Evolutionary conservation across 2,329 filamentous ascomycete genomes (phyloP).

Genomic region (Penicillium hesseltinei): DNA sequence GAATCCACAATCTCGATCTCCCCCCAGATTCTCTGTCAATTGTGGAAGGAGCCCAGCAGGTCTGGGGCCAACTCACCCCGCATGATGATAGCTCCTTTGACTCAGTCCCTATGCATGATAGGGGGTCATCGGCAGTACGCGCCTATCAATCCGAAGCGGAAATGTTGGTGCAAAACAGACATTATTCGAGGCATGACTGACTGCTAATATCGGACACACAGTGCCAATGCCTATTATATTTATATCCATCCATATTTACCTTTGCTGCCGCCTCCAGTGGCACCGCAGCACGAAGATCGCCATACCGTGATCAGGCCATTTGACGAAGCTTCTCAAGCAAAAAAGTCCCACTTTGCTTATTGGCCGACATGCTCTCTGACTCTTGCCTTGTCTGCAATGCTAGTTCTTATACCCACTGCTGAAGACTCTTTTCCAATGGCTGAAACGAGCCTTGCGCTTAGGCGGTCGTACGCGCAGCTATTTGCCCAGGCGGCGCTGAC

Average conservation of each 20-base stretch:
- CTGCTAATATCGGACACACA: slow-evolving; percentile 6
- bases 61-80: slow-evolving; percentile 16
- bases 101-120: background rate
- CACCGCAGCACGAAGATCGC: slow-evolving; percentile 13
- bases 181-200: background rate
- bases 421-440: slow-evolving; percentile 8
- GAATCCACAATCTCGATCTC: slow-evolving; percentile 18
- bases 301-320: slow-evolving; percentile 1
- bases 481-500: slow-evolving; percentile 24
- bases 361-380: slow-evolving; percentile 22
- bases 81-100: slow-evolving; percentile 9
- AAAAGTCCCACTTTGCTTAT: slow-evolving; percentile 15
- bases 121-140: slow-evolving; percentile 11
- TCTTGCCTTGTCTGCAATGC: slow-evolving; percentile 23
- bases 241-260: slow-evolving; percentile 29
- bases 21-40: slow-evolving; percentile 15
- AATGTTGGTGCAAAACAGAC: slow-evolving; percentile 16
- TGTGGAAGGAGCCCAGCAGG: slow-evolving; percentile 6
- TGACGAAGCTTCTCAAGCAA: slow-evolving; percentile 2
- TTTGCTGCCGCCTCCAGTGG: slow-evolving; percentile 18
- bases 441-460: slow-evolving; percentile 7
- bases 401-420: slow-evolving; percentile 22
- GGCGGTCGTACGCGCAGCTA: slow-evolving; percentile 23
- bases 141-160: slow-evolving; percentile 22
- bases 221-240: slow-evolving; percentile 28